Percentiles rank a stretch among this genome's conserved stretches.
These are phyloP conservation scores for Plectosphaerella sp. DNA, from an alignment of 2,329 filamentous ascomycete genomes.

Conservation along the genomic window DNA sequence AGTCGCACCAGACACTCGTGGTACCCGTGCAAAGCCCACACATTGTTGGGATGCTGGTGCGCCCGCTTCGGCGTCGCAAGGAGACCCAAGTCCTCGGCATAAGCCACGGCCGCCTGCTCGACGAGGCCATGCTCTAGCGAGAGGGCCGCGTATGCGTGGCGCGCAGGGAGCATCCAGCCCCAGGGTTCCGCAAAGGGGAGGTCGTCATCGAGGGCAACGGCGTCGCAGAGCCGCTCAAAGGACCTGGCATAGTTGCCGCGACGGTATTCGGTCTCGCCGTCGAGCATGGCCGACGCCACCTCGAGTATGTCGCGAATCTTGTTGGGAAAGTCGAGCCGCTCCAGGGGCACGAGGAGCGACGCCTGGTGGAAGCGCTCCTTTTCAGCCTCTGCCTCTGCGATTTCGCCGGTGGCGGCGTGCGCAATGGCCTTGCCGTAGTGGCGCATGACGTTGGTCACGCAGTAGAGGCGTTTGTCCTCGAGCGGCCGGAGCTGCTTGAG, in stretches of 20 bases:
- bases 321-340: constrained; percentile 66
- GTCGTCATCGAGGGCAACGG: constrained; percentile 56
- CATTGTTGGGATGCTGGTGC: constrained; percentile 65
- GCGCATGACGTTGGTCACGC: constrained; percentile 61
- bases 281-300: constrained; percentile 61
- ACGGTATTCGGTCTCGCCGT: constrained; percentile 71
- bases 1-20: constrained; percentile 62
- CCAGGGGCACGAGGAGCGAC: constrained; percentile 44
- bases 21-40: constrained; percentile 71
- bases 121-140: constrained; percentile 60
- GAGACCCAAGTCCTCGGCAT: constrained; percentile 57
- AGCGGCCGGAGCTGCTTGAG: constrained; percentile 54
- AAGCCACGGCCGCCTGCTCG: constrained; percentile 50
- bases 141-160: constrained; percentile 67
- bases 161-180: constrained; percentile 73
- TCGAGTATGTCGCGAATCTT: constrained; percentile 56
- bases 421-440: constrained; percentile 67
- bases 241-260: constrained; percentile 51
- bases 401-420: constrained; percentile 49
- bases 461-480: constrained; percentile 56
- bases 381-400: constrained; percentile 49
- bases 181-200: constrained; percentile 70
- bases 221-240: constrained; percentile 51
- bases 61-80: constrained; percentile 56
- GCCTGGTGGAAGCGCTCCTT: constrained; percentile 47